phyloP scores from a whole-genome alignment of 129 eudicot species.

The Escallonia herrerae region DNA sequence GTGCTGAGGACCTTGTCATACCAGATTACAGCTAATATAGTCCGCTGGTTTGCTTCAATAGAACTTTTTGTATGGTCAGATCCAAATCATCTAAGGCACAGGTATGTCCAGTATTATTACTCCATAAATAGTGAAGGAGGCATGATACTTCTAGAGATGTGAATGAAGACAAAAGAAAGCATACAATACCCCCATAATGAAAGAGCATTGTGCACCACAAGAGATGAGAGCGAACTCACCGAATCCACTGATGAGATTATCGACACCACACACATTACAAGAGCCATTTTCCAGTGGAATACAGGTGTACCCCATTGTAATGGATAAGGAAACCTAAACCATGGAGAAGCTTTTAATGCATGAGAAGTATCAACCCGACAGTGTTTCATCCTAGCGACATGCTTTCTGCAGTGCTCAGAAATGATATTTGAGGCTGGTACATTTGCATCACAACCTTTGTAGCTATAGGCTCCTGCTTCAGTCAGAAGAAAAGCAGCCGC shows the following conservation, averaged over 20 bases:
- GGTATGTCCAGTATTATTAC: too few relatives aligned
- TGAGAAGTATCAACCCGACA: constrained; percentile 88
- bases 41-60: too few relatives aligned
- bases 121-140: too few relatives aligned
- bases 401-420: constrained; percentile 84
- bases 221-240: constrained; percentile 36
- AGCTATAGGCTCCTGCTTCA: constrained; percentile 81
- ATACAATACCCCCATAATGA: too few relatives aligned
- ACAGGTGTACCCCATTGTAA: constrained; percentile 95
- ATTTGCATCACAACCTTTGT: constrained; percentile 73
- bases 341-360: constrained; percentile 69
- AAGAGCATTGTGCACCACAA: not conserved
- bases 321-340: constrained; percentile 97
- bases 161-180: too few relatives aligned
- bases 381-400: constrained; percentile 59
- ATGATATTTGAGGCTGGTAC: constrained; percentile 77
- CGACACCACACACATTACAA: constrained; percentile 90
- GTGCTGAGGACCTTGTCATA: too few relatives aligned
- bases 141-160: too few relatives aligned
- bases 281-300: constrained; percentile 80
- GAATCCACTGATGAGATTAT: constrained; percentile 88
- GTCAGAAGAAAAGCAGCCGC: constrained; percentile 73
- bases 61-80: too few relatives aligned
- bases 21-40: too few relatives aligned
- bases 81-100: too few relatives aligned